Evolutionary conservation across 768 basidiomycete species (phyloP).

Genomic region (Boletus barrowsii): DNA sequence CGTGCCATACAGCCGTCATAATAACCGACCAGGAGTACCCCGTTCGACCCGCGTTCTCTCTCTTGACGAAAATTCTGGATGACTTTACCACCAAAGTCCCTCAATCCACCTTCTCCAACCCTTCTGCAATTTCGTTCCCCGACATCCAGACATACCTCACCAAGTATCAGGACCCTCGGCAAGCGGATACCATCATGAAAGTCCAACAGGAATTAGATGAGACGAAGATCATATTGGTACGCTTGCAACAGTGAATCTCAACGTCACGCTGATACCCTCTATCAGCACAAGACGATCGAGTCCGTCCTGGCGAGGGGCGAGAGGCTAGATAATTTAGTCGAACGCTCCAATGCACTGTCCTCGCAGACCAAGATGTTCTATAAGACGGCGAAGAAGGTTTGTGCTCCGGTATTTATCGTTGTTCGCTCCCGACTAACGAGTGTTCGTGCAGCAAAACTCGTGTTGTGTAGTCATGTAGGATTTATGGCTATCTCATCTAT

Average conservation of each 20-base stretch:
- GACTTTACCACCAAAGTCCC: conserved; percentile 85
- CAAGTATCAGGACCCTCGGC: conserved; percentile 95
- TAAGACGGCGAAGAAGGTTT: conserved; percentile 98
- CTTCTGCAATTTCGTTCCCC: conserved; percentile 70
- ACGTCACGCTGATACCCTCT: background rate
- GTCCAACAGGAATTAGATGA: conserved; percentile 98
- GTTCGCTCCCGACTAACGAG: conserved; percentile 8
- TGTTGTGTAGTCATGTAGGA: conserved; percentile 84
- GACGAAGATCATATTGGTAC: conserved; percentile 95
- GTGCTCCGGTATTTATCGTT: conserved; percentile 14
- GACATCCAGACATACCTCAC: conserved; percentile 72
- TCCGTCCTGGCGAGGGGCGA: conserved; percentile 94
- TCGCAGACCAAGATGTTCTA: conserved; percentile 97
- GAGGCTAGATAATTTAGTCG: conserved; percentile 93
- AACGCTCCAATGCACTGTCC: conserved; percentile 85
- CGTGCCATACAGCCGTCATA: conserved; percentile 63
- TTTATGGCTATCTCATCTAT: background rate
- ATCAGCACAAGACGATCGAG: conserved; percentile 98
- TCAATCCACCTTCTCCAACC: conserved; percentile 61
- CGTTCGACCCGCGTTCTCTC: conserved; percentile 92
- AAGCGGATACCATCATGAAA: conserved; percentile 97
- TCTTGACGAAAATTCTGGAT: conserved; percentile 89
- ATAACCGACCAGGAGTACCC: conserved; percentile 97
- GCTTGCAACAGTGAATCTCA: conserved; percentile 26
- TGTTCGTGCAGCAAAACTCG: conserved; percentile 75